phyloP scores from a whole-genome alignment of 495 filamentous ascomycete species.

The Xylaria venustula region DNA sequence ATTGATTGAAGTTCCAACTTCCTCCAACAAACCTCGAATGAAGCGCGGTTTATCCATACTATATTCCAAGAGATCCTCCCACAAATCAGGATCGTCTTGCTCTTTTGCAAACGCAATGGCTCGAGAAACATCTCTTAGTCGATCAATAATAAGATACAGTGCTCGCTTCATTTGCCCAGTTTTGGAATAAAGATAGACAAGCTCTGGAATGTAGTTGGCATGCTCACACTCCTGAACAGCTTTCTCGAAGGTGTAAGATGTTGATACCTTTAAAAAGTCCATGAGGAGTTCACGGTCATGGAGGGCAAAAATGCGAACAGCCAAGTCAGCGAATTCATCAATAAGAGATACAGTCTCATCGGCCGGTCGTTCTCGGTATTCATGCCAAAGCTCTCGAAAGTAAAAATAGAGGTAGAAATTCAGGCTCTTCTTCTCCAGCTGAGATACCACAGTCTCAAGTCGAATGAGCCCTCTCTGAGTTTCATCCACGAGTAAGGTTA shows the following conservation, averaged over 20 bases:
- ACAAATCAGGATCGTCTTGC: conserved; percentile 84
- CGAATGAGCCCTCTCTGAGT: conserved; percentile 83
- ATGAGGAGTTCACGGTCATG: conserved; percentile 79
- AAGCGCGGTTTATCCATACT: conserved; percentile 95
- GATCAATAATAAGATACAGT: conserved; percentile 85
- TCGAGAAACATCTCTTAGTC: conserved; percentile 80
- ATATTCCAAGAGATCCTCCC: conserved; percentile 93
- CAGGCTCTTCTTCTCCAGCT: conserved; percentile 58
- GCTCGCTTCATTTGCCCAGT: conserved; percentile 90
- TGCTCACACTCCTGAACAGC: conserved; percentile 78
- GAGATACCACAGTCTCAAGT: conserved; percentile 71
- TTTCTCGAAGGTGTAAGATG: conserved; percentile 77
- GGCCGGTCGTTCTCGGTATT: conserved; percentile 44
- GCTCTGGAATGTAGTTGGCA: conserved; percentile 75
- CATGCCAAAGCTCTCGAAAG: conserved; percentile 77
- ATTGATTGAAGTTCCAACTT: conserved; percentile 89
- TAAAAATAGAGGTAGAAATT: conserved; percentile 89
- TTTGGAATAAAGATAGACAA: conserved; percentile 92
- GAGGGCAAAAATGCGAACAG: conserved; percentile 78
- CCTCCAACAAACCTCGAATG: conserved; percentile 86
- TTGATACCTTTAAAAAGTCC: conserved; percentile 81
- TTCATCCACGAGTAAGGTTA: conserved; percentile 84
- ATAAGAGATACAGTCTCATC: conserved; percentile 72
- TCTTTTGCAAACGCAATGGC: conserved; percentile 93
- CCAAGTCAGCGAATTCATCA: conserved; percentile 80